Conservation (phyloP, 2,329 filamentous ascomycete species). For the Penicillium sp. region DNA sequence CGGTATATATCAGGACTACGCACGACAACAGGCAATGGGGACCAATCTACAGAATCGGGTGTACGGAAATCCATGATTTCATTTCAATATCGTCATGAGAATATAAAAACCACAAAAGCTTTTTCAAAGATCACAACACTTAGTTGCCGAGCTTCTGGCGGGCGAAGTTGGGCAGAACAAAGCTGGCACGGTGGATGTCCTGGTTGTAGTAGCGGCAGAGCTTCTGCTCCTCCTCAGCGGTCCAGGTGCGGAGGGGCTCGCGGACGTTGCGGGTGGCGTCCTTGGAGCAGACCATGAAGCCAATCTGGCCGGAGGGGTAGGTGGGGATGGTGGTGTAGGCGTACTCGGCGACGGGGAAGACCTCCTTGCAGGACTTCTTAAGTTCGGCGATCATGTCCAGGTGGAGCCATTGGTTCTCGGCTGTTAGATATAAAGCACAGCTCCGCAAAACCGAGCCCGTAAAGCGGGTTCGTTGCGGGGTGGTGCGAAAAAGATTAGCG, state of each 20-base stretch:
- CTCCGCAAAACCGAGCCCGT: slow-evolving; percentile 32
- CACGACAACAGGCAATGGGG: neutral
- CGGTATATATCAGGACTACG: neutral
- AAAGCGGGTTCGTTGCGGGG: slow-evolving; percentile 32
- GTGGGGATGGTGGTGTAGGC: slow-evolving; percentile 98
- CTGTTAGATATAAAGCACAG: slow-evolving; percentile 49
- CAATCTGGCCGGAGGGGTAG: slow-evolving; percentile 98
- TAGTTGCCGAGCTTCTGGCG: slow-evolving; percentile 61
- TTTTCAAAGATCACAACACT: slow-evolving; percentile 6
- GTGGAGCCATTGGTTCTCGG: slow-evolving; percentile 99
- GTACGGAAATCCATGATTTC: slow-evolving; percentile 11
- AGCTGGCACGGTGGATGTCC: slow-evolving; percentile 92
- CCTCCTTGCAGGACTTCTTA: slow-evolving; percentile 93
- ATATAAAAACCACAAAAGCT: slow-evolving; percentile 12
- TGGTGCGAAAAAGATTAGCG: slow-evolving; percentile 27
- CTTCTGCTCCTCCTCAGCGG: slow-evolving; percentile 83
- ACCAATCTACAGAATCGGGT: neutral
- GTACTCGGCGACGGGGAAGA: slow-evolving; percentile 98
- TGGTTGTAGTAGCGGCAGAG: slow-evolving; percentile 96
- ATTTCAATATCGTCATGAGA: slow-evolving; percentile 14
- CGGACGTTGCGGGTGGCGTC: slow-evolving; percentile 79
- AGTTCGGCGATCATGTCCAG: slow-evolving; percentile 88
- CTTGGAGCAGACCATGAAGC: slow-evolving; percentile 99
- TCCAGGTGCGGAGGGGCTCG: slow-evolving; percentile 79
- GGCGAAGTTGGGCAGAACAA: slow-evolving; percentile 90